Base-by-base conservation (phyloP, 805 yeast species). In the Schizosaccharomyces pombe region DNA sequence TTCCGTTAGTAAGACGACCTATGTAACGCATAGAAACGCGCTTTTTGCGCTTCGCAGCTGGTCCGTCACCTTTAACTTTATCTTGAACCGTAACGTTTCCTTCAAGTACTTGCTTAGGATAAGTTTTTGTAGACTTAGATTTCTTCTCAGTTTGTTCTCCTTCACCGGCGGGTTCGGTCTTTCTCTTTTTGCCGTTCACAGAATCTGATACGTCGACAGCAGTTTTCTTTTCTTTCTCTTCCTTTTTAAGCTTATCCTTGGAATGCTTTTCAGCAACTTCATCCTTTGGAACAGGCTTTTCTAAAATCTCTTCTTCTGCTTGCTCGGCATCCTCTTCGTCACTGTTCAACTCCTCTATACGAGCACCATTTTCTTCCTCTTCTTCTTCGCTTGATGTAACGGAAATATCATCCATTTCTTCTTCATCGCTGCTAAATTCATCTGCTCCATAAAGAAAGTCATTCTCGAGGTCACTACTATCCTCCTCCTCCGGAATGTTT, bases 71-170 rank as follows among this genome's bases (percentile, higher is more conserved):
- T 57, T 74, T 68, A 58, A 81, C 79, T 70, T 94, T 82, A 74
- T 91, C 98, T 75, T 91, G 98, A 64, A 86, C 72, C 58, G 82
- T 72, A 62, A 91, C 85, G 66, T 96, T 97, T 63, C 97, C 97
- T 65, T 83, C 81, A 60, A 91, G 75, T 55, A 83, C 82, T 73
- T 80, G 16, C 39, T 30, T 49, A 3, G 34, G 24, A 11, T 30
- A 49, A 1, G 22, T 80, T 62, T 83, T 53, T 55, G 55, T 52
- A 29, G 54, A 75, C n/a, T 55, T 52, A 30, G 47, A 52, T 34
- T 54, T 47, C 49, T 58, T 60, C 96, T 66, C 80, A 77, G 71
- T 80, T 79, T 59, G 5, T 43, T 80, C 85, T 64, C 72, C 74
- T 62, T 69, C 68, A 64, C 68, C 61, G 61, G 64, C 58, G 28